These are phyloP conservation scores for Plantago major DNA, from an alignment of 257 asterid genomes.

Conservation along the genomic window DNA sequence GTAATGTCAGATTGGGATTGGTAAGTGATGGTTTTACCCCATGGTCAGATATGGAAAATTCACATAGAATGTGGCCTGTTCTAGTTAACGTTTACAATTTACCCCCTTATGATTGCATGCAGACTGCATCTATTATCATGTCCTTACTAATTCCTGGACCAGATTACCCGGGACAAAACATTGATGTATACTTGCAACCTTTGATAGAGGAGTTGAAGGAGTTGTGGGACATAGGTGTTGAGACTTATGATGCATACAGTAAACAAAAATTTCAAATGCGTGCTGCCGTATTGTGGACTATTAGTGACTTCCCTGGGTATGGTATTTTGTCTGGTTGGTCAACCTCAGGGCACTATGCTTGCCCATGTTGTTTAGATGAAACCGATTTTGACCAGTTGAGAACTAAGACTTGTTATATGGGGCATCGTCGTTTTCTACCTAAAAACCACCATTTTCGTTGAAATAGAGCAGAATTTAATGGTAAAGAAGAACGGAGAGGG, in stretches of 20 bases:
- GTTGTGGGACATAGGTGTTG: not conserved
- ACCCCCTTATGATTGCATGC: not conserved
- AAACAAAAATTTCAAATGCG: not conserved
- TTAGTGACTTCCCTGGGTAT: not conserved
- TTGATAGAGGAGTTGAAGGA: conserved; percentile 1
- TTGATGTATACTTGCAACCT: not conserved
- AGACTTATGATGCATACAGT: not conserved
- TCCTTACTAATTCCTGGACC: conserved; percentile 1
- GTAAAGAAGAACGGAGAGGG: not conserved
- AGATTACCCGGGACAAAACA: not conserved
- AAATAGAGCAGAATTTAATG: conserved; percentile 5
- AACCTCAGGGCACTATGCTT: not conserved
- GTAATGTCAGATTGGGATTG: too few species aligned
- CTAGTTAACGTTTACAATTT: not conserved
- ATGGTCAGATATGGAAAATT: too few species aligned
- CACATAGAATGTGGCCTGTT: conserved; percentile 5
- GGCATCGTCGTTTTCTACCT: conserved; percentile 4
- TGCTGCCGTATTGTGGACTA: not conserved
- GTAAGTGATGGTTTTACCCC: too few species aligned
- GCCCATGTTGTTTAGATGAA: not conserved
- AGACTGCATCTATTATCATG: not conserved
- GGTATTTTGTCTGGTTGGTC: not conserved
- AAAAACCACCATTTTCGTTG: not conserved
- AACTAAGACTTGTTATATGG: conserved; percentile 1
- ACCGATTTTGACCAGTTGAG: not conserved